phyloP scores from a whole-genome alignment of 352 stramenopile species.

The Phytopythium ostracodes region DNA sequence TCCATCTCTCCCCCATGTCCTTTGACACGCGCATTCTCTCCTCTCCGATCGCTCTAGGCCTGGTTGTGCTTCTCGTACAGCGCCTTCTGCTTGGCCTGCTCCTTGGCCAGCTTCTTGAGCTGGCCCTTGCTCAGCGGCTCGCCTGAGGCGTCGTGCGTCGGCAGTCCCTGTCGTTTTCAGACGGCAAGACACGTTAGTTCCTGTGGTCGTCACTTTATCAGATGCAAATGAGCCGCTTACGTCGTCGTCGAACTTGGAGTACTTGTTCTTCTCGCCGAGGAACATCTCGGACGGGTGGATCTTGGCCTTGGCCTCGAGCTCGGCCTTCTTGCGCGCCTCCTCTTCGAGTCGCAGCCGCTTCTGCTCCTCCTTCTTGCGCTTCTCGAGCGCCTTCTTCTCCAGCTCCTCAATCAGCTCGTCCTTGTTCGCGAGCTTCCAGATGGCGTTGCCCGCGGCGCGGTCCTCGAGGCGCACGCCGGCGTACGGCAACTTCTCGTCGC shows the following conservation, averaged over 20 bases:
- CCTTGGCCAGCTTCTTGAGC: constrained; percentile 97
- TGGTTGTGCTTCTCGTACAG: constrained; percentile 79
- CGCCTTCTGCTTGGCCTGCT: constrained; percentile 95
- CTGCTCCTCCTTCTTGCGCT: constrained; percentile 75
- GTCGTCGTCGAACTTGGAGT: constrained; percentile 89
- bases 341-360: constrained; percentile 71
- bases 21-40: not conserved
- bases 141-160: constrained; percentile 91
- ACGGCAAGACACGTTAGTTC: not conserved
- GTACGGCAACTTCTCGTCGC: constrained; percentile 87
- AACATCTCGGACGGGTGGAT: constrained; percentile 94
- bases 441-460: constrained; percentile 44
- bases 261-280: constrained; percentile 79
- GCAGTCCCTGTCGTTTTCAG: constrained; percentile 73
- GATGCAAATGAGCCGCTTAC: constrained; percentile 23
- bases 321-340: constrained; percentile 69
- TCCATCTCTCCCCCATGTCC: not conserved
- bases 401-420: constrained; percentile 80
- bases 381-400: constrained; percentile 73
- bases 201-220: constrained; percentile 2
- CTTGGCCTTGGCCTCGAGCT: constrained; percentile 85
- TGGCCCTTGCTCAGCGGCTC: constrained; percentile 94
- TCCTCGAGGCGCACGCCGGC: constrained; percentile 89
- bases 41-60: constrained; percentile 8
- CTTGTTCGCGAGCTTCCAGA: constrained; percentile 93